A percentile compares a stretch with the other conserved stretches of the same genome.
phyloP scores from a whole-genome alignment of 371 early-diverging fungal genomes.

The Chytridiales sp. region DNA sequence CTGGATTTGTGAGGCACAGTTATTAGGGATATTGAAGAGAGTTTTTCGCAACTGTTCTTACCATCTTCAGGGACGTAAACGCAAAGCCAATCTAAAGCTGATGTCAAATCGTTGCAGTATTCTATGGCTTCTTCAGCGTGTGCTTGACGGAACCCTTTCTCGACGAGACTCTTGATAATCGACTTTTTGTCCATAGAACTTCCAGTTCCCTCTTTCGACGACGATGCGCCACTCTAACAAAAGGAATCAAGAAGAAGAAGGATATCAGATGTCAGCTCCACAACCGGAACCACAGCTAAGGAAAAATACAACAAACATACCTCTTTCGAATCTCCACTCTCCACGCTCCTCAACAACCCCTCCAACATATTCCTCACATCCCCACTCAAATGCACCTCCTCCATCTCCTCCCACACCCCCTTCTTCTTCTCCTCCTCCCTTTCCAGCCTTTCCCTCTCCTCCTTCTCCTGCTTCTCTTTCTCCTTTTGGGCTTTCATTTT shows the following conservation, averaged over 20 bases:
- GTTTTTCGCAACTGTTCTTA: not conserved
- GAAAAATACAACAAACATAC: not conserved
- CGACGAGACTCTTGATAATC: conserved; percentile 44
- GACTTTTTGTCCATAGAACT: not conserved
- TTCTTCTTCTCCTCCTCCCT: conserved; percentile 45
- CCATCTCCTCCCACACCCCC: conserved; percentile 71
- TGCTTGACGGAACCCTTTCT: conserved; percentile 69
- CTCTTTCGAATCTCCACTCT: conserved; percentile 40
- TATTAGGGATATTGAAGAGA: not conserved
- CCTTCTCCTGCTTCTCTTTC: conserved; percentile 41
- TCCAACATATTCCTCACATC: conserved; percentile 64
- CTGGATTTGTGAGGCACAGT: conserved; percentile 30
- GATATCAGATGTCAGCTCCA: too few species aligned
- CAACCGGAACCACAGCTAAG: too few species aligned
- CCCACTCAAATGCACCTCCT: conserved; percentile 68
- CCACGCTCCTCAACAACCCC: conserved; percentile 39
- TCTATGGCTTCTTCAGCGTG: conserved; percentile 75
- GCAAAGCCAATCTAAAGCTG: conserved; percentile 87
- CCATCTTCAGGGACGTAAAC: conserved; percentile 84
- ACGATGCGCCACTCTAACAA: not conserved
- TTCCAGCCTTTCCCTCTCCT: conserved; percentile 10
- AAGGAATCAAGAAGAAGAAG: too few species aligned
- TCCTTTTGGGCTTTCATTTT: conserved; percentile 30
- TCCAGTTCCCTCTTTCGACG: not conserved
- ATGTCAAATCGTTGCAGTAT: conserved; percentile 52